Percentiles rank a stretch among this genome's conserved stretches.
phyloP scores from a whole-genome alignment of 768 basidiomycete genomes.

The Suillus hirtellus region DNA sequence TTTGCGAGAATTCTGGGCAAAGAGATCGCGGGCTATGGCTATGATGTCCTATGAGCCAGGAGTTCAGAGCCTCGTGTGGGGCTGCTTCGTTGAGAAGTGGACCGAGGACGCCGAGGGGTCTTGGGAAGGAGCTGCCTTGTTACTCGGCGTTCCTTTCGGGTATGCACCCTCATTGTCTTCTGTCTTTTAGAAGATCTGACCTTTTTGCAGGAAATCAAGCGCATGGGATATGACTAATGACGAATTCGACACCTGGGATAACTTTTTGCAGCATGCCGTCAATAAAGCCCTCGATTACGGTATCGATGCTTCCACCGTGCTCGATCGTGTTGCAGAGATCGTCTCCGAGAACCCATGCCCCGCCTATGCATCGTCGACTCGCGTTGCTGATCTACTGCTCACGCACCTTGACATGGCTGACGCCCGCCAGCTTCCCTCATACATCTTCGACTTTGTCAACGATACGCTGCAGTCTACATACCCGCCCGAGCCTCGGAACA shows the following conservation, averaged over 20 bases:
- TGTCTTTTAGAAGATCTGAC: not conserved
- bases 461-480: constrained; percentile 62
- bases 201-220: constrained; percentile 21
- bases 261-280: constrained; percentile 50
- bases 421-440: constrained; percentile 51
- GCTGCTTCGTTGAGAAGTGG: constrained; percentile 58
- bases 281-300: constrained; percentile 64
- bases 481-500: constrained; percentile 59
- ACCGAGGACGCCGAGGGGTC: constrained; percentile 39
- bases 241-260: constrained; percentile 62
- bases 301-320: constrained; percentile 48
- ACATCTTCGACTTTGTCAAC: constrained; percentile 59
- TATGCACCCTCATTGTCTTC: constrained; percentile 35
- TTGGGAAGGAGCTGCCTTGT: constrained; percentile 56
- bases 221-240: constrained; percentile 55
- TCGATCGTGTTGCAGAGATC: constrained; percentile 55
- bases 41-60: constrained; percentile 37
- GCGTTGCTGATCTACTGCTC: constrained; percentile 63
- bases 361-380: constrained; percentile 44
- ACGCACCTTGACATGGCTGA: constrained; percentile 53
- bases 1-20: constrained; percentile 56
- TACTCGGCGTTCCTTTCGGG: constrained; percentile 65
- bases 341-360: constrained; percentile 43
- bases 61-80: constrained; percentile 57
- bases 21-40: constrained; percentile 22